Evolutionary conservation across 805 yeast species (phyloP).

Genomic region (Ogataea nitratoaversa): DNA sequence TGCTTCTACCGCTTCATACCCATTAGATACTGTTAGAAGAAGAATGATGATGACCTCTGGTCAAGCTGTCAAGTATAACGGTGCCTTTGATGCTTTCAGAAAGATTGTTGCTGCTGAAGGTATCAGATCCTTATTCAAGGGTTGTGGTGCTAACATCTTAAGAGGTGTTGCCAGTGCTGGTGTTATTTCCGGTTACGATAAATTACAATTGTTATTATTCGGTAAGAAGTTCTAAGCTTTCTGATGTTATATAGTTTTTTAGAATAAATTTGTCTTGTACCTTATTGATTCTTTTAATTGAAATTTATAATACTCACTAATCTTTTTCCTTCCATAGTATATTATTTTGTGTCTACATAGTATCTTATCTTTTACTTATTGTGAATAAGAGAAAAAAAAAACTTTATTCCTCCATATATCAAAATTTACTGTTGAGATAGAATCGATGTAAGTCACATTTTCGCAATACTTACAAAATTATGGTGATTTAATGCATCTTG

Average conservation of each 20-base stretch:
- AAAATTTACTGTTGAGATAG: no score
- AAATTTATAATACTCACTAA: not conserved
- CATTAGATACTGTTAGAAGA: slow-evolving; percentile 99
- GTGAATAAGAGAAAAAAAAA: not conserved
- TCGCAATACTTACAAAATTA: no score
- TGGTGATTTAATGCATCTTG: no score
- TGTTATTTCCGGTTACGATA: slow-evolving; percentile 97
- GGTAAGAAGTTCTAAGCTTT: slow-evolving; percentile 82
- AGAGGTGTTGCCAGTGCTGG: slow-evolving; percentile 99
- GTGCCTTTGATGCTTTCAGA: slow-evolving; percentile 90
- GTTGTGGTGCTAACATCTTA: slow-evolving; percentile 99
- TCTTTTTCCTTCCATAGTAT: not conserved
- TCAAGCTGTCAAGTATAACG: slow-evolving; percentile 93
- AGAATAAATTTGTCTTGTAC: not conserved
- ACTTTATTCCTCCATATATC: slow-evolving; percentile 1
- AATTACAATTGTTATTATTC: slow-evolving; percentile 88
- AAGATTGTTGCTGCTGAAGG: slow-evolving; percentile 96
- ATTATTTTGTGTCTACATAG: slow-evolving; percentile 9
- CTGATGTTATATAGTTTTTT: slow-evolving; percentile 8
- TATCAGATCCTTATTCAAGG: slow-evolving; percentile 89
- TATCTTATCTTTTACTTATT: slow-evolving; percentile 6
- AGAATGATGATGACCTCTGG: slow-evolving; percentile 99
- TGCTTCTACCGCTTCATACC: slow-evolving; percentile 98
- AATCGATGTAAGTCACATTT: no score
- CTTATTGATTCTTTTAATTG: not conserved